Evolutionary conservation across 345 rosid species (phyloP), one percentile per base, ranked within the genome.

Genomic region (Pseudoturritis turrita): DNA sequence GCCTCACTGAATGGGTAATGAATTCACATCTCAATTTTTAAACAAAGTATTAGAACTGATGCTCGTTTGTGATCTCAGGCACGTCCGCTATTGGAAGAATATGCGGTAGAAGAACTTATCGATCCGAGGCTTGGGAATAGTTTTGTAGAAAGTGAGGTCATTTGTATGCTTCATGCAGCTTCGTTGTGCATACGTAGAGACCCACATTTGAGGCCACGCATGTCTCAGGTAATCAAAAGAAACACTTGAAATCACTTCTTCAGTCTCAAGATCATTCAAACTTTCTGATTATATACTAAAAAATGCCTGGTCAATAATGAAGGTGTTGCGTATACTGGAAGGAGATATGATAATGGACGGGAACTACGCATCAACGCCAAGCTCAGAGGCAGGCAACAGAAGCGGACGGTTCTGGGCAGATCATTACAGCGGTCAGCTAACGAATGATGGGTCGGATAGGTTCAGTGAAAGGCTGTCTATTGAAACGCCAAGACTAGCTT

Each of bases 161-260:
- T 77, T 71, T 90, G 98, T 82, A 90, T 96, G 98, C 92, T 96
- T 65, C 95, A 92, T 33, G 98, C 98, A 56, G 99, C 99, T 65
- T 90, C 97, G 0, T 74, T 89, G 51, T 96, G 99, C 76, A 86
- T 90, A 67, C 79, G 95, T 18, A 82, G 95, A 39, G 97, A 96
- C 76, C 98, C 99, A 46, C 91, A 80, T 59, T 84, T 84, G 57
- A 85, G 99, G 84, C 97, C 98, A 56, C 97, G 99, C 5, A 87
- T 96, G 95, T 92, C 99, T 69, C 95, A 96, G 97, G 99, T 96
- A 77, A 37, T 14, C 28, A 74, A 41, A 78, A 69, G 18, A 37
- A 35, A 21, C 36, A 10, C 21, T 36, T 60, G 23, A 19, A 58
- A 26, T 29, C 31, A 39, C 15, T 31, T 33, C 19, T 46, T 35